These are phyloP conservation scores for Fusarium bactridioides DNA, from an alignment of 2,329 filamentous ascomycete species.

Conservation along the genomic window DNA sequence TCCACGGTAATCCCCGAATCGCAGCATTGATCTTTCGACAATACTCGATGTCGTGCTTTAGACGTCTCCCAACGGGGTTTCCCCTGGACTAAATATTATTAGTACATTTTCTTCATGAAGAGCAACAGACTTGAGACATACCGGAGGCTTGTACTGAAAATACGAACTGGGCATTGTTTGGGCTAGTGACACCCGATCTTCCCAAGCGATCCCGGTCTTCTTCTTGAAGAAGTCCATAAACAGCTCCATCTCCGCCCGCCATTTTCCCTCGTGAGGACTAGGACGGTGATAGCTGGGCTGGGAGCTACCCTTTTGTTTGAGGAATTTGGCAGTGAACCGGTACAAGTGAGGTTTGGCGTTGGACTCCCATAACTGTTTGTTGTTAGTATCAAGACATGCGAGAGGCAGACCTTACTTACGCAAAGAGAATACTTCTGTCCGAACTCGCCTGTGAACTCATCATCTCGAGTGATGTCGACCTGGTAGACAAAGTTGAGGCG, in stretches of 20 bases:
- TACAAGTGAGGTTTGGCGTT: conserved; percentile 67
- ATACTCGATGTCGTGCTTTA: conserved; percentile 45
- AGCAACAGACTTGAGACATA: conserved; percentile 42
- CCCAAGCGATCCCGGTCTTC: conserved; percentile 68
- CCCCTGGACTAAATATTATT: conserved; percentile 44
- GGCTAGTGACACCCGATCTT: conserved; percentile 55
- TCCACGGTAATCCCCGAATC: conserved; percentile 42
- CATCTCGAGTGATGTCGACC: conserved; percentile 65
- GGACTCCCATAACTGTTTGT: conserved; percentile 71
- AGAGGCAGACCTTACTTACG: conserved; percentile 53
- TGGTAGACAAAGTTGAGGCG: conserved; percentile 68
- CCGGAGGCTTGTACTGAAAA: conserved; percentile 59
- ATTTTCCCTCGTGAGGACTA: conserved; percentile 49
- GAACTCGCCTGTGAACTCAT: conserved; percentile 51
- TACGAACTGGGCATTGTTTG: conserved; percentile 42
- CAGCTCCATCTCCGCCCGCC: conserved; percentile 54
- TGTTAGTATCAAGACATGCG: not conserved
- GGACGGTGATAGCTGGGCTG: conserved; percentile 50
- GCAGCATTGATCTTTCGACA: conserved; percentile 47
- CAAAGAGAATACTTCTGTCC: conserved; percentile 68
- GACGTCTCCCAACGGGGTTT: conserved; percentile 49
- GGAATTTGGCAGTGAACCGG: conserved; percentile 63
- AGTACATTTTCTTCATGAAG: not conserved
- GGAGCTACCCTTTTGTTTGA: conserved; percentile 50
- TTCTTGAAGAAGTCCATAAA: conserved; percentile 66